Evolutionary conservation across 805 yeast species (phyloP).

Genomic region (Candida andamanensis): DNA sequence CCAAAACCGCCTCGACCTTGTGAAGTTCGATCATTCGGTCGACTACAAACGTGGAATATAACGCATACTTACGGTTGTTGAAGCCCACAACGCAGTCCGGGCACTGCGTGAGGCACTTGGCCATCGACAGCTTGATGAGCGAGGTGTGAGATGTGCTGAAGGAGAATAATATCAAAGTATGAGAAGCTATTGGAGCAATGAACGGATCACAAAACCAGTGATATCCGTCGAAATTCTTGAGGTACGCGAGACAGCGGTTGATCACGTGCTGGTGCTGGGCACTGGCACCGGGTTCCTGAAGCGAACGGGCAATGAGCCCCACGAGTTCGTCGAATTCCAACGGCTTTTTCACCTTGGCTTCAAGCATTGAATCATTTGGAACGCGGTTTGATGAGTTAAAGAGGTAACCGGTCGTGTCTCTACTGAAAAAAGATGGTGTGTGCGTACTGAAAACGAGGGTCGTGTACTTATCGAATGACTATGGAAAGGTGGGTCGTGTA

Average conservation of each 20-base stretch:
- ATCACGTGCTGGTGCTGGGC: slow-evolving; percentile 6
- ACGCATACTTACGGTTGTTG: slow-evolving; percentile 46
- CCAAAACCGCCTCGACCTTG: slow-evolving; percentile 27
- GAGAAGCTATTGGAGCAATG: slow-evolving; percentile 45
- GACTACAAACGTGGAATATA: slow-evolving; percentile 48
- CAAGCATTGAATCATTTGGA: too few relatives aligned
- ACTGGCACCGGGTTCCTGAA: slow-evolving; percentile 3
- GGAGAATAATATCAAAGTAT: slow-evolving; percentile 56
- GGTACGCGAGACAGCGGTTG: slow-evolving; percentile 18
- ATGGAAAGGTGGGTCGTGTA: too few relatives aligned
- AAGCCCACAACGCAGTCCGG: slow-evolving; percentile 50
- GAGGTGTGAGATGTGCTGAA: too few relatives aligned
- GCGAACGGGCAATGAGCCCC: slow-evolving; percentile 2
- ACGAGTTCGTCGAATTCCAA: slow-evolving; percentile 6
- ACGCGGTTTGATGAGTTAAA: too few relatives aligned
- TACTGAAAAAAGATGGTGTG: too few relatives aligned
- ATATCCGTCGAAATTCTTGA: slow-evolving; percentile 15
- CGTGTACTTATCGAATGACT: too few relatives aligned
- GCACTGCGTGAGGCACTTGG: slow-evolving; percentile 43
- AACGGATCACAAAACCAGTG: slow-evolving; percentile 57
- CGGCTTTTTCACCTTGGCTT: too few relatives aligned
- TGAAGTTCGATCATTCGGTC: slow-evolving; percentile 39
- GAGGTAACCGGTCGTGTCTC: too few relatives aligned
- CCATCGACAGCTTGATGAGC: too few relatives aligned
- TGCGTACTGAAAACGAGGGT: too few relatives aligned